Conservation (phyloP, 139 green algal species). For the Monoraphidium neglectum region DNA sequence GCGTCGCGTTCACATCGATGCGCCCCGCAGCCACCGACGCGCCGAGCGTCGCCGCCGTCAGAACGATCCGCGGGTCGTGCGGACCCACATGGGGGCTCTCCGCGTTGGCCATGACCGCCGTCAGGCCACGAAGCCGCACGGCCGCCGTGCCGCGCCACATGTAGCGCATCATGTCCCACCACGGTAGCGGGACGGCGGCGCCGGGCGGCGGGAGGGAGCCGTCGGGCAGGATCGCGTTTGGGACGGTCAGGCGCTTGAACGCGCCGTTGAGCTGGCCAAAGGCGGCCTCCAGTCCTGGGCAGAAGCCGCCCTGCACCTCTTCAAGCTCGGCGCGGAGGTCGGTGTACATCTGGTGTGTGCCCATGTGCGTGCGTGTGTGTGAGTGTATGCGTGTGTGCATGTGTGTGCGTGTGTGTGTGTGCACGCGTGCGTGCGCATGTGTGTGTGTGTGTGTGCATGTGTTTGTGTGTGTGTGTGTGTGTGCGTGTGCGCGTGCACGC, state of each 20-base stretch:
- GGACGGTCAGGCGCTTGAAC: slow-evolving; percentile 39
- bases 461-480: too few species aligned
- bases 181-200: slow-evolving; percentile 14
- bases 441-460: too few species aligned
- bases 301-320: slow-evolving; percentile 42
- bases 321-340: slow-evolving; percentile 48
- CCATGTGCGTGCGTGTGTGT: too few species aligned
- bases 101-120: slow-evolving; percentile 21
- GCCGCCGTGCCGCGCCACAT: slow-evolving; percentile 53
- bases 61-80: slow-evolving; percentile 29
- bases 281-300: slow-evolving; percentile 55
- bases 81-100: slow-evolving; percentile 21
- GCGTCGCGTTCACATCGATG: slow-evolving; percentile 28
- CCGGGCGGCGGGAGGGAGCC: slow-evolving; percentile 8
- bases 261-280: slow-evolving; percentile 44
- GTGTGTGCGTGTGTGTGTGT: too few species aligned
- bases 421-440: too few species aligned
- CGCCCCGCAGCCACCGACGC: slow-evolving; percentile 9
- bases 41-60: slow-evolving; percentile 35
- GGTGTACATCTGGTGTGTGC: slow-evolving; percentile 73
- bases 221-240: slow-evolving; percentile 46
- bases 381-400: too few species aligned
- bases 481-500: too few species aligned
- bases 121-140: neutral
- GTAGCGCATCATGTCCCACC: slow-evolving; percentile 50